Conservation (phyloP, 805 yeast species). For the Metschnikowia shivogae region DNA sequence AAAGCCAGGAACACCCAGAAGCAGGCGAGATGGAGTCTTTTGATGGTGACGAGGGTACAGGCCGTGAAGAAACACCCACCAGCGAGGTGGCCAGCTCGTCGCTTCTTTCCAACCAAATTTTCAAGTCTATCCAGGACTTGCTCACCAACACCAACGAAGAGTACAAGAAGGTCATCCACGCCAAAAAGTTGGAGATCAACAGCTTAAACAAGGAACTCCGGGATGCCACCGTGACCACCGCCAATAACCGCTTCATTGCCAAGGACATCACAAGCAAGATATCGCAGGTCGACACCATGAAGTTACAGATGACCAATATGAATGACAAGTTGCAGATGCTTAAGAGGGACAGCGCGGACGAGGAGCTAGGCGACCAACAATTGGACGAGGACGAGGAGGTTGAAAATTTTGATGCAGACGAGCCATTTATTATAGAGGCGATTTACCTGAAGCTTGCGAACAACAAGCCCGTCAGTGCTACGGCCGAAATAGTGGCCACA, state of each 20-base stretch:
- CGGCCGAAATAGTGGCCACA: slow-evolving; percentile 23
- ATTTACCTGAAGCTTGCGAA: slow-evolving; percentile 50
- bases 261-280: slow-evolving; percentile 36
- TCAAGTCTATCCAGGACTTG: slow-evolving; percentile 38
- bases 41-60: not conserved
- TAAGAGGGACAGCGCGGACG: slow-evolving; percentile 22
- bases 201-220: slow-evolving; percentile 33
- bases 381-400: slow-evolving; percentile 62
- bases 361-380: slow-evolving; percentile 21
- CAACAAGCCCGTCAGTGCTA: slow-evolving; percentile 24
- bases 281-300: slow-evolving; percentile 47
- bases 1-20: slow-evolving; percentile 16
- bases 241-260: slow-evolving; percentile 37
- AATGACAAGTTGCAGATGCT: slow-evolving; percentile 32
- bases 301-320: slow-evolving; percentile 40
- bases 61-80: slow-evolving; percentile 7
- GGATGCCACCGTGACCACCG: slow-evolving; percentile 40
- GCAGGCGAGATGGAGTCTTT: slow-evolving; percentile 11
- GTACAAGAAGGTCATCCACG: slow-evolving; percentile 34
- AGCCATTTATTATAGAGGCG: slow-evolving; percentile 73
- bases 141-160: slow-evolving; percentile 35
- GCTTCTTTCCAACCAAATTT: slow-evolving; percentile 28
- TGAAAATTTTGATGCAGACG: slow-evolving; percentile 75
- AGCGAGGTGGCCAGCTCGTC: slow-evolving; percentile 13
- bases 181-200: slow-evolving; percentile 34